phyloP scores from a whole-genome alignment of 2,329 filamentous ascomycete genomes.

The Botryotinia convoluta region DNA sequence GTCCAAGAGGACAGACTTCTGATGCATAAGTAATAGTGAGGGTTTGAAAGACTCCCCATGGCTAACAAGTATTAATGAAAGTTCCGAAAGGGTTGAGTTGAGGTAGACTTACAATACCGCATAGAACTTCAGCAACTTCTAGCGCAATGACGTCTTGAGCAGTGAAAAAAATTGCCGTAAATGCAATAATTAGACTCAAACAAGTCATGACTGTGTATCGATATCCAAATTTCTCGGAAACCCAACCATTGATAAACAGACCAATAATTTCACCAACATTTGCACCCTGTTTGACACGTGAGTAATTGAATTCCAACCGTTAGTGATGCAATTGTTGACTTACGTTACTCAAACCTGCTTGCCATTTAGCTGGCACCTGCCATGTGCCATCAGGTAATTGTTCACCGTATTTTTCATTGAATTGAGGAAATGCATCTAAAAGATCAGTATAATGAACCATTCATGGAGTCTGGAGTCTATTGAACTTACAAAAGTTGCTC shows the following conservation, averaged over 20 bases:
- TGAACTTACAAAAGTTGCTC: constrained; percentile 38
- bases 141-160: constrained; percentile 46
- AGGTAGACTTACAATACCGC: constrained; percentile 37
- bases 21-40: constrained; percentile 38
- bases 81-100: background rate
- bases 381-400: constrained; percentile 21
- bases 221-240: constrained; percentile 45
- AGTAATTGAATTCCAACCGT: background rate
- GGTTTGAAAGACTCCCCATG: constrained; percentile 47
- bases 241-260: constrained; percentile 47
- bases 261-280: constrained; percentile 44
- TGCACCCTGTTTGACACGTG: constrained; percentile 25
- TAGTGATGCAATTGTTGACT: background rate
- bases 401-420: constrained; percentile 37
- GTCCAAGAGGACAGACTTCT: constrained; percentile 55
- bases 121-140: constrained; percentile 48
- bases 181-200: constrained; percentile 40
- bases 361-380: constrained; percentile 36
- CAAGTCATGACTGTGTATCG: constrained; percentile 39
- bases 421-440: constrained; percentile 40
- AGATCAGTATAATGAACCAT: constrained; percentile 24
- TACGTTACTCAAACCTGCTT: constrained; percentile 35
- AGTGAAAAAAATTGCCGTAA: constrained; percentile 52
- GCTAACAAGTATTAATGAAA: constrained; percentile 31
- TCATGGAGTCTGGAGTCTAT: background rate